These are phyloP conservation scores for Eucommia ulmoides DNA, from an alignment of 257 asterid species.

Conservation along the genomic window DNA sequence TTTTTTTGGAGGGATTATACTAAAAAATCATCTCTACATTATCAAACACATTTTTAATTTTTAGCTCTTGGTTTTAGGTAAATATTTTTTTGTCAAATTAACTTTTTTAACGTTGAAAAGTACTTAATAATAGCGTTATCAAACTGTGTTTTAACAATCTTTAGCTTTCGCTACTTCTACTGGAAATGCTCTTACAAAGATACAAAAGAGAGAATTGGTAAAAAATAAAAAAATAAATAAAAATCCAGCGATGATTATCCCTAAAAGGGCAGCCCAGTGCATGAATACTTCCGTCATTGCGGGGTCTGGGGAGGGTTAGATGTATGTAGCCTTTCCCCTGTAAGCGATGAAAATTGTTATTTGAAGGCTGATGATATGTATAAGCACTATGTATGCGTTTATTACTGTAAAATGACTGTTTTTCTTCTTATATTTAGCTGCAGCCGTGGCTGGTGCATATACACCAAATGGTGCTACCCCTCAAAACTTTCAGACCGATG, in stretches of 20 bases:
- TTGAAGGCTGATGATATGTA: neutral
- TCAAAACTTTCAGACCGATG: constrained; percentile 50
- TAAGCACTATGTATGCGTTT: neutral
- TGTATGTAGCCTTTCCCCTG: neutral
- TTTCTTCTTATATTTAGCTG: constrained; percentile 39
- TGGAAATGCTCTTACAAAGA: no score
- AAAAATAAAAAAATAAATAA: no score
- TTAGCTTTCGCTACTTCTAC: no score
- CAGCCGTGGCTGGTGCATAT: constrained; percentile 73
- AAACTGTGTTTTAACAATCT: no score
- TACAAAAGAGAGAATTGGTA: no score
- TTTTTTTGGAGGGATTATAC: no score
- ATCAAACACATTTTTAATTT: no score
- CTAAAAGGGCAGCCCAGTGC: neutral
- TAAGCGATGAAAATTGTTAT: neutral
- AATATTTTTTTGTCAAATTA: no score
- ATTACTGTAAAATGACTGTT: neutral
- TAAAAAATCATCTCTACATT: no score
- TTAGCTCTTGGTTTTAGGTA: no score
- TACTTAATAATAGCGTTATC: no score
- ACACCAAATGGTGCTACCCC: constrained; percentile 47
- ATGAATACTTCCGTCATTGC: neutral
- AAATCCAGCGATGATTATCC: neutral
- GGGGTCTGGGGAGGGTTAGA: neutral
- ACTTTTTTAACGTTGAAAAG: no score